These are phyloP conservation scores for Leptomonas seymouri DNA, from an alignment of 208 protist genomes.

Conservation along the genomic window DNA sequence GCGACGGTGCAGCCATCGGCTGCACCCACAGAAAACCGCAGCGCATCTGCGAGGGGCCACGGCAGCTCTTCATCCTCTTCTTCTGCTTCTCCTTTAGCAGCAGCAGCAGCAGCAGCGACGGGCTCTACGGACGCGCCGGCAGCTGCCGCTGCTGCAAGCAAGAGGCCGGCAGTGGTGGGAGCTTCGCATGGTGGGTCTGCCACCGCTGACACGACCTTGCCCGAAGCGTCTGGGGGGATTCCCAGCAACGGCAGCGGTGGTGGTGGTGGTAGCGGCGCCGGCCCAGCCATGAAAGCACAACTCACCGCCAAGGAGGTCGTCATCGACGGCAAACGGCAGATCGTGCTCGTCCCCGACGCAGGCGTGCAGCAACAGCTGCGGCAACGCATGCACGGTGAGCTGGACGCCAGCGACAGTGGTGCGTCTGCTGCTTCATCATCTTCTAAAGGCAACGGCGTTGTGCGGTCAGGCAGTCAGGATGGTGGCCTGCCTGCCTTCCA, in stretches of 20 bases:
- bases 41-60: neutral
- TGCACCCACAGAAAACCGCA: neutral
- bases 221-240: neutral
- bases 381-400: conserved; percentile 26
- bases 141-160: neutral
- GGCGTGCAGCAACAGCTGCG: conserved; percentile 57
- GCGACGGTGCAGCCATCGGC: conserved; percentile 1
- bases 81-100: neutral
- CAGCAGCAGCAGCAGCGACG: neutral
- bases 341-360: conserved; percentile 58
- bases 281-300: conserved; percentile 26
- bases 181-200: neutral
- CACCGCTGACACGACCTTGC: too few species aligned
- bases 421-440: neutral
- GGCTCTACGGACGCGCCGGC: neutral
- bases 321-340: conserved; percentile 56
- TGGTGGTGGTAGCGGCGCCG: conserved; percentile 1
- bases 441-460: neutral
- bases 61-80: neutral
- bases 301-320: conserved; percentile 48
- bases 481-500: neutral
- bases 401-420: neutral
- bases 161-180: neutral
- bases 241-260: neutral
- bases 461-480: too few species aligned